Evolutionary conservation across 2,329 filamentous ascomycete genomes (phyloP), one percentile per base, ranked within the genome.

Genomic region (Scortechinia acanthostroma): DNA sequence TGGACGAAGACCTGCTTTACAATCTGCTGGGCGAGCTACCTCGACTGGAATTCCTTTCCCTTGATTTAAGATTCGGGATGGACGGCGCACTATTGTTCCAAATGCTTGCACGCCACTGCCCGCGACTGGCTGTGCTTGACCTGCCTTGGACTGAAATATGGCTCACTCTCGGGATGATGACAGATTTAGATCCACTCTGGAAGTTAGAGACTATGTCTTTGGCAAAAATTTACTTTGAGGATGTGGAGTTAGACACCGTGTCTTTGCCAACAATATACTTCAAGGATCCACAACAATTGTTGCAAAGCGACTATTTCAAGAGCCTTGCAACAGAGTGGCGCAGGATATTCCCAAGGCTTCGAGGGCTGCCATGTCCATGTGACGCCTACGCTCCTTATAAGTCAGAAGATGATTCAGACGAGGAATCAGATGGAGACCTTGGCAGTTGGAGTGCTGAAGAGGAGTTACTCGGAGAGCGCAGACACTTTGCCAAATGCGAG

Each of bases 271-370:
- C 10, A 30, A 45, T 45, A 45, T 45, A n/a, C 22, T 45, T 42
- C 13, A 19, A 45, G 43, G 16, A 45, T 45, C 43, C 43, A 45
- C 43, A 28, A 45, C 43, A 28, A 22, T 45, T 45, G 43, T 40
- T 45, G 43, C 22, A 45, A 45, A 16, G 3, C 23, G 43, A 45
- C 25, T 20, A 37, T 20, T 33, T 45, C 43, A 22, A n/a, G 25
- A 30, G 22, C 30, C 35, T 45, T 45, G 43, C 25, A 45, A 21
- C 43, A 28, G 43, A 45, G 30, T 45, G 43, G 43, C 30, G 43
- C 43, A 30, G 25, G 25, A 19, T 44, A 43, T 46, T 46, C 42
- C 44, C 44, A 46, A 46, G 43, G 44, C 44, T 46, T 46, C 42
- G 21, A 43, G 44, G 35, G 28, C 22, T 44, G 40, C 42, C 44